Evolutionary conservation across 805 yeast species (phyloP), one percentile per base, ranked within the genome.

Genomic region (Ogataea ganodermae): DNA sequence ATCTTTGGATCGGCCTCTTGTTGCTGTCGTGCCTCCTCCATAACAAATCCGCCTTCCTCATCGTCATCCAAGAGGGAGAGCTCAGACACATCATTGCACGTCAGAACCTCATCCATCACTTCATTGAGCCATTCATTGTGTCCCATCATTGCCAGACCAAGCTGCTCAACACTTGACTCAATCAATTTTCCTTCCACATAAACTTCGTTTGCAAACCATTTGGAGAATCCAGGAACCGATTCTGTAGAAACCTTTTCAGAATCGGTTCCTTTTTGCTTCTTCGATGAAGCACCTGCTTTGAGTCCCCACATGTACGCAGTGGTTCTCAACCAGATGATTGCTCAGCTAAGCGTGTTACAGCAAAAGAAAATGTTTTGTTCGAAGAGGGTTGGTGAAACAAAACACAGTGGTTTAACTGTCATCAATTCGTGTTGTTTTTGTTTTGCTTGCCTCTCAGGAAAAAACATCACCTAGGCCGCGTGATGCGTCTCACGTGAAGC

Each of bases 171-270:
- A 14, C 60, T 45, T 3, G 57, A 47, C 26, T 59, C 60, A 13
- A 63, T 52, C 33, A 63, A 22, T 36, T 58, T 57, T 22, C 56
- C 60, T 26, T 61, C 63, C 14, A 58, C 49, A 24, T 54, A 51
- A 7, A 61, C 58, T 46, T 65, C 69, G 27, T 59, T 57, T 8
- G 65, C 65, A 39, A 65, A 56, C 69, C 69, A 65, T 47, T 63
- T 63, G 4, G 68, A 57, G 39, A 63, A 63, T 5, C 69, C 69
- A 1, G 69, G 69, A 6, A 65, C 48, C 12, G 49, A 35, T 3
- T 30, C 46, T 8, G 57, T 48, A 6, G 54, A 44, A 6, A 49
- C 42, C 17, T 39, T 44, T 3, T 46, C 43, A 9, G 50, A 39
- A 14, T 45, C 41, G 3, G 45, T 20, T 12, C 45, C 47, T 16